phyloP scores from a whole-genome alignment of 441 rosid species.

The Croton setiger region DNA sequence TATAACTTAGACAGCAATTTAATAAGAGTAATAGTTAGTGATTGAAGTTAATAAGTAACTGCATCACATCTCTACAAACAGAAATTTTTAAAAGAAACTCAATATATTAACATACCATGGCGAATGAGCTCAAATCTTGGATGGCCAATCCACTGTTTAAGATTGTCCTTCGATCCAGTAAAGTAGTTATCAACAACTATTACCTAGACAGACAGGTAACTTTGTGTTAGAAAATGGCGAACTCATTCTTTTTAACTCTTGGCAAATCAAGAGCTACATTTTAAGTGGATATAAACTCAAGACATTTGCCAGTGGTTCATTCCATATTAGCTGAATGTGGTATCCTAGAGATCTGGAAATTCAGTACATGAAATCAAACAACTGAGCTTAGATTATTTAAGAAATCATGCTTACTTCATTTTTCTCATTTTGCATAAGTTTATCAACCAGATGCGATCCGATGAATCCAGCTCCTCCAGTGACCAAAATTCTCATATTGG shows the following conservation, averaged over 20 bases:
- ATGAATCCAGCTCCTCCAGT: constrained; percentile 99
- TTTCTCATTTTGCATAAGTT: constrained; percentile 87
- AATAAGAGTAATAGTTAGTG: too few relatives aligned
- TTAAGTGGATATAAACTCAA: not conserved
- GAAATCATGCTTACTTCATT: constrained; percentile 52
- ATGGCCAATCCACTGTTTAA: constrained; percentile 90
- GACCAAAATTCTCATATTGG: constrained; percentile 88
- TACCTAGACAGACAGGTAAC: constrained; percentile 35
- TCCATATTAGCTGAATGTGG: not conserved
- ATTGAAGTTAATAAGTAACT: too few relatives aligned
- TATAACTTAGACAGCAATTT: too few relatives aligned
- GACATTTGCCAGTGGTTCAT: not conserved
- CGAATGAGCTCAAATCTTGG: constrained; percentile 98
- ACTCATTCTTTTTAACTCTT: not conserved
- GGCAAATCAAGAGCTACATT: not conserved
- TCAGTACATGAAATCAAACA: not conserved
- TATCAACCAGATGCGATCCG: constrained; percentile 92
- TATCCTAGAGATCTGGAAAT: not conserved
- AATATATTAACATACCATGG: constrained; percentile 54
- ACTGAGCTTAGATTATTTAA: not conserved
- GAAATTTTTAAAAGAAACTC: not conserved
- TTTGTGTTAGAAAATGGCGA: not conserved
- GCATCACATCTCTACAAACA: too few relatives aligned
- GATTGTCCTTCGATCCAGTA: constrained; percentile 92
- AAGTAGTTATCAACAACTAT: constrained; percentile 88